A percentile compares a stretch with the other conserved stretches of the same genome.
Evolutionary conservation across 2,329 filamentous ascomycete genomes (phyloP).

Genomic region (Tolypocladium cylindrosporum): DNA sequence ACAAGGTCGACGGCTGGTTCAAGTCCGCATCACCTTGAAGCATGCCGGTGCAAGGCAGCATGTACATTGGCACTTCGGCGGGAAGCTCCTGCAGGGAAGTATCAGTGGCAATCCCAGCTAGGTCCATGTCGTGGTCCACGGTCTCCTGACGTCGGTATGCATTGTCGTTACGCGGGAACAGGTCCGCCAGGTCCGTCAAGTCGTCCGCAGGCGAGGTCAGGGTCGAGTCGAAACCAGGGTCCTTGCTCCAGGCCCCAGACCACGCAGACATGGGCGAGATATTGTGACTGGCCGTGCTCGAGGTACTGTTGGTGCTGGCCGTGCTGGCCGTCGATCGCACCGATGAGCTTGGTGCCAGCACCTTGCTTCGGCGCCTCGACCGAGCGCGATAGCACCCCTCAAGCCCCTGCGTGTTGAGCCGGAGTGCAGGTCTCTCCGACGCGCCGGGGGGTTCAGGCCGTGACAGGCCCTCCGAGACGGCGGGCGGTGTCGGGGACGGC

Average conservation of each 20-base stretch:
- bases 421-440: constrained; percentile 24
- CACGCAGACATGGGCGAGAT: constrained; percentile 39
- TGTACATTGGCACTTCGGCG: constrained; percentile 26
- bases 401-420: constrained; percentile 26
- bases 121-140: constrained; percentile 8
- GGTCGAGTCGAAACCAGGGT: constrained; percentile 29
- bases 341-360: constrained; percentile 36
- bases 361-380: constrained; percentile 26
- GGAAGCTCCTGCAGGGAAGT: constrained; percentile 30
- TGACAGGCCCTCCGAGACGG: constrained; percentile 13
- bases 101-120: constrained; percentile 9
- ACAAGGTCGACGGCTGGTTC: not conserved
- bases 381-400: constrained; percentile 17
- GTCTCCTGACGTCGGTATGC: constrained; percentile 11
- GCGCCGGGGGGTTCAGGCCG: constrained; percentile 8
- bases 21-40: not conserved
- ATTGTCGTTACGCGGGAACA: constrained; percentile 15
- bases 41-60: not conserved
- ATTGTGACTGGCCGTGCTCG: constrained; percentile 27
- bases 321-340: constrained; percentile 34
- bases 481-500: constrained; percentile 12
- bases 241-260: constrained; percentile 27
- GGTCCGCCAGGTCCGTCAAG: constrained; percentile 21
- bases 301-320: constrained; percentile 25
- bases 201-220: constrained; percentile 36